Evolutionary conservation across 345 rosid species (phyloP).

Genomic region (Anacardium occidentale): DNA sequence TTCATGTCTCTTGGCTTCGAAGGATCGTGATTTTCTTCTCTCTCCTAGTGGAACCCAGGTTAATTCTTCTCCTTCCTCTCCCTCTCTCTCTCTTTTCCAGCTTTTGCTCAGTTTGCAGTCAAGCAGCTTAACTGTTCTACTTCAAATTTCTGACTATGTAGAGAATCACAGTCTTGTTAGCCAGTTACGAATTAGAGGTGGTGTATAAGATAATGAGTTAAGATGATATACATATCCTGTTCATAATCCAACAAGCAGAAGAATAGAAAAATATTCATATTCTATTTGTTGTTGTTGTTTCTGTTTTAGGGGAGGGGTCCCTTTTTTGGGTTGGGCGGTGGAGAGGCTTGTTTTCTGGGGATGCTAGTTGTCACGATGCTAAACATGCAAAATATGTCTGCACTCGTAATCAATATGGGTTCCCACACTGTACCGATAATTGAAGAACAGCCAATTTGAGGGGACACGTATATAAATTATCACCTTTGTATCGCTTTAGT

Average conservation of each 20-base stretch:
- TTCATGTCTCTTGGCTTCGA: conserved; percentile 42
- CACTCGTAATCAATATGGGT: conserved; percentile 17
- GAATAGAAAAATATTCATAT: conserved; percentile 5
- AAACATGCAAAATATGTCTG: neutral
- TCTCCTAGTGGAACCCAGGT: conserved; percentile 42
- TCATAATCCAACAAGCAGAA: conserved; percentile 9
- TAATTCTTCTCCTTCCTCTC: conserved; percentile 9
- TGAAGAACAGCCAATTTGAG: conserved; percentile 17
- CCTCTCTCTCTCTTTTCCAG: neutral
- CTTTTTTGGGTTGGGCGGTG: neutral
- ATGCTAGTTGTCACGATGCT: conserved; percentile 15
- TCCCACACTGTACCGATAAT: conserved; percentile 12
- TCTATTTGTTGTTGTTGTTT: neutral
- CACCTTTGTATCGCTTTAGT: conserved; percentile 4
- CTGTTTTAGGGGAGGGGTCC: conserved; percentile 10
- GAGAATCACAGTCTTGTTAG: neutral
- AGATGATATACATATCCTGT: conserved; percentile 10
- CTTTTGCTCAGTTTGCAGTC: neutral
- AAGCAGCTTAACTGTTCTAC: too few relatives aligned
- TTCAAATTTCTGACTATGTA: neutral
- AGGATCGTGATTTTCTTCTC: conserved; percentile 56
- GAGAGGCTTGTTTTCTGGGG: neutral
- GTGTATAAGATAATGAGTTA: neutral
- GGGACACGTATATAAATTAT: conserved; percentile 10
- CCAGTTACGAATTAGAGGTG: neutral